Base-by-base conservation (phyloP, 768 basidiomycete genomes). In the Leccinum variicolor region DNA sequence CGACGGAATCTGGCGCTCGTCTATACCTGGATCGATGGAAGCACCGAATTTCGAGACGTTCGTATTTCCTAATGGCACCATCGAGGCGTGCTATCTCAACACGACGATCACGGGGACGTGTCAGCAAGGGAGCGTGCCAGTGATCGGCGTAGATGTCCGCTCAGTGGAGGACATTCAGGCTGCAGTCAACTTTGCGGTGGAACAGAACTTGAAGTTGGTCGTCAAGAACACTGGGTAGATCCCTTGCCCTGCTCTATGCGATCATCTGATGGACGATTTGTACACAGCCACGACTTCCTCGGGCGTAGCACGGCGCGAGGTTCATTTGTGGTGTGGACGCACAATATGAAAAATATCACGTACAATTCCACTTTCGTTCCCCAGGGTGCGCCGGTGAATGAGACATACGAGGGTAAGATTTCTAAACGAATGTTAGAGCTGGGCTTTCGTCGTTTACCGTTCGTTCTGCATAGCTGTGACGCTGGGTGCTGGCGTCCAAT, bases 401-500 rank as follows among this genome's bases (percentile, higher is more conserved):
- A 64, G 45, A 57, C 55, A 19, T 66, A 66, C 43, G 54, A 74
- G 14, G 68, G 69, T 72, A 54, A 19, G 57, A 5, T 21, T 25
- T 21, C 28, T 17, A 21, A 31, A 31, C 15, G 5, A 52, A 9
- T 31, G 7, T n/a, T 11, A 26, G 6, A 26, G 6, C 9, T 21
- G n/a, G 3, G 31, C 6, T 49, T 47, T 14, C 21, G 19, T 23
- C 14, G 17, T 49, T 54, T 9, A 58, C 6, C 26, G 67, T 68
- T 62, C 17, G 47, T 75, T 36, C 3, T 51, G n/a, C 6, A 4
- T 26, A 70, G 73, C 65, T n/a, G 55, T 74, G 19, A 72, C 69
- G 1, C 54, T 74, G 8, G 77, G 73, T 2, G 74, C 80, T 50
- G 82, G 81, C 0, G 78, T 81, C 4, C 78, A 81, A 61, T 81